A percentile compares a stretch with the other conserved stretches of the same genome.
Evolutionary conservation across 768 basidiomycete species (phyloP).

Genomic region (Psilocybe tampanensis): DNA sequence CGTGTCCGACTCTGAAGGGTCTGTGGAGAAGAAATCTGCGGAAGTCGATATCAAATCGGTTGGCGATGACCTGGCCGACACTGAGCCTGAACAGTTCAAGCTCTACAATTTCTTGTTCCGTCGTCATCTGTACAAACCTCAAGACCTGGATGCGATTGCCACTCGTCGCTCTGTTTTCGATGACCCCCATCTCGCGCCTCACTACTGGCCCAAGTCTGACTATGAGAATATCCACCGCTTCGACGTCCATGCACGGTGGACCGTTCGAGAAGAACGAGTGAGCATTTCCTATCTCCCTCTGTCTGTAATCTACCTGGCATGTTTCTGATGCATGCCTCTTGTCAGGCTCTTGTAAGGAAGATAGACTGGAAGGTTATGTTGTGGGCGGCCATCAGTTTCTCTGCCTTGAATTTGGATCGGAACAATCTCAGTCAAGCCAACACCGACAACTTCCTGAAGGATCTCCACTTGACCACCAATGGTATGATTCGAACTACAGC

Average conservation of each 20-base stretch:
- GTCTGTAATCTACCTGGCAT: too few relatives aligned
- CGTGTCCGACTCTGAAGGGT: conserved; percentile 5
- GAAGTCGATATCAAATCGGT: conserved; percentile 18
- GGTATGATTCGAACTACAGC: conserved; percentile 21
- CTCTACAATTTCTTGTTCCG: conserved; percentile 36
- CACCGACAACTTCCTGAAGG: conserved; percentile 57
- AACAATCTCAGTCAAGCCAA: conserved; percentile 60
- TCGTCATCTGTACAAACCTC: conserved; percentile 19
- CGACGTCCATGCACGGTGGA: conserved; percentile 61
- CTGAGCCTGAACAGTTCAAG: conserved; percentile 37
- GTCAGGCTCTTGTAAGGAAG: conserved; percentile 51
- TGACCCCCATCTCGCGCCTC: conserved; percentile 44
- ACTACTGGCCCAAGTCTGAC: conserved; percentile 50
- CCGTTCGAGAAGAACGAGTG: conserved; percentile 54
- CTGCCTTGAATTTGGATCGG: conserved; percentile 56
- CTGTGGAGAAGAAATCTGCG: conserved; percentile 12
- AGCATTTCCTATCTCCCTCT: conserved; percentile 2
- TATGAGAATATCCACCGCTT: conserved; percentile 63
- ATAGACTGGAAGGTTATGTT: conserved; percentile 66
- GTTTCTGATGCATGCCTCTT: background rate
- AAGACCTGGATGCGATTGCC: conserved; percentile 40
- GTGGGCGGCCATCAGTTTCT: conserved; percentile 57
- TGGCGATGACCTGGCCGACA: conserved; percentile 32
- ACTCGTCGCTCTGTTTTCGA: conserved; percentile 58
- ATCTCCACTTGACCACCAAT: conserved; percentile 54